Conservation (phyloP, 176 grass and related monocot genomes). For the Puya raimondii region DNA sequence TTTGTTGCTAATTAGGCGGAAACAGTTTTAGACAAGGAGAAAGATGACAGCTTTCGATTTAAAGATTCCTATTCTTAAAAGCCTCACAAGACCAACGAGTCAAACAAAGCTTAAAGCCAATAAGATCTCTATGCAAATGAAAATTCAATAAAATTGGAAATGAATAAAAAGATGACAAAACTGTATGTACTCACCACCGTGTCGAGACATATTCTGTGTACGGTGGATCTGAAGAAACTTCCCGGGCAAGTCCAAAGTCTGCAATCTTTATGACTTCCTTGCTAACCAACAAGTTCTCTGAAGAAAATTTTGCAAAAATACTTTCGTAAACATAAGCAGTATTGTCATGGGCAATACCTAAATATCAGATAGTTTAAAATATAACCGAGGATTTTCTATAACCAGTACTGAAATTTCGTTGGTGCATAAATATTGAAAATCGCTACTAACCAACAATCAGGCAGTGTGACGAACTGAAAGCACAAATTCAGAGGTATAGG, state of each 20-base stretch:
- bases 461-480: no score
- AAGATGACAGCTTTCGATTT: no score
- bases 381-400: background rate
- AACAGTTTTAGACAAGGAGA: no score
- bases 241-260: constrained; percentile 93
- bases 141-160: constrained; percentile 8
- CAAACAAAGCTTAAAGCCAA: no score
- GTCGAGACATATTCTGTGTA: constrained; percentile 99
- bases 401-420: no score
- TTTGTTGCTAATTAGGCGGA: no score
- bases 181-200: constrained; percentile 43
- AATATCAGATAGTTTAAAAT: constrained; percentile 8
- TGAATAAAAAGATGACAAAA: background rate
- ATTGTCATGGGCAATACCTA: constrained; percentile 3
- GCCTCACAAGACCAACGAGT: no score
- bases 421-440: no score
- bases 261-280: constrained; percentile 90
- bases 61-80: no score
- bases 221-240: constrained; percentile 74
- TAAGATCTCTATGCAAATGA: background rate
- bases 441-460: no score
- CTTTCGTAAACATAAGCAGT: background rate
- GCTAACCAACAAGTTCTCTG: constrained; percentile 94
- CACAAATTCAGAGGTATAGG: no score
- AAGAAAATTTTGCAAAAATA: constrained; percentile 14